These are phyloP conservation scores for Zygoascus tannicola DNA, from an alignment of 805 yeast genomes.

Conservation along the genomic window DNA sequence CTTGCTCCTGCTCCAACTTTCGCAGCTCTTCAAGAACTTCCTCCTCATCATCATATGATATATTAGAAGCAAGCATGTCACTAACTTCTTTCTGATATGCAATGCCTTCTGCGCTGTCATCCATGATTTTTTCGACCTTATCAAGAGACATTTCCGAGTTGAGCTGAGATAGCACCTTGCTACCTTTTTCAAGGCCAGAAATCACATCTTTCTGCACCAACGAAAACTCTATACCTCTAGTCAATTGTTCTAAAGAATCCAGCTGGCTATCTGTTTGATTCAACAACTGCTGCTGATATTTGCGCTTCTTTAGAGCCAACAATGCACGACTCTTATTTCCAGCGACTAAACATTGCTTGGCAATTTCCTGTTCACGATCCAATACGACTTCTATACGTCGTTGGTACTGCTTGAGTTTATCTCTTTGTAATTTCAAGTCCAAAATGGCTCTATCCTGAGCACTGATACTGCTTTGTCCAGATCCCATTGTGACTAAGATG, in stretches of 20 bases:
- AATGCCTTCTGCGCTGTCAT: slow-evolving; percentile 74
- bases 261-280: slow-evolving; percentile 67
- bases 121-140: slow-evolving; percentile 72
- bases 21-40: slow-evolving; percentile 28
- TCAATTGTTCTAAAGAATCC: slow-evolving; percentile 64
- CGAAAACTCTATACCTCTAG: slow-evolving; percentile 64
- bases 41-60: slow-evolving; percentile 32
- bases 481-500: too few species aligned
- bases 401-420: slow-evolving; percentile 68
- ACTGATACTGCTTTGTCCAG: slow-evolving; percentile 45
- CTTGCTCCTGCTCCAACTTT: slow-evolving; percentile 15
- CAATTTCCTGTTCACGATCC: slow-evolving; percentile 51
- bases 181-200: slow-evolving; percentile 74
- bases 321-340: slow-evolving; percentile 55
- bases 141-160: slow-evolving; percentile 73
- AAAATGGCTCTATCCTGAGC: slow-evolving; percentile 78
- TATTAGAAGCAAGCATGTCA: slow-evolving; percentile 27
- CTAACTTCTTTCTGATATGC: slow-evolving; percentile 55
- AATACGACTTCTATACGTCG: slow-evolving; percentile 48
- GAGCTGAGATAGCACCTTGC: slow-evolving; percentile 59
- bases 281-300: slow-evolving; percentile 71
- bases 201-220: slow-evolving; percentile 78
- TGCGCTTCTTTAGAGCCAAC: slow-evolving; percentile 62
- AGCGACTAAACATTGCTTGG: slow-evolving; percentile 42
- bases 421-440: slow-evolving; percentile 82